A percentile compares a stretch with the other conserved stretches of the same genome.
These are phyloP conservation scores for Cladophialophora exuberans DNA, from an alignment of 2,329 filamentous ascomycete species.

Conservation along the genomic window DNA sequence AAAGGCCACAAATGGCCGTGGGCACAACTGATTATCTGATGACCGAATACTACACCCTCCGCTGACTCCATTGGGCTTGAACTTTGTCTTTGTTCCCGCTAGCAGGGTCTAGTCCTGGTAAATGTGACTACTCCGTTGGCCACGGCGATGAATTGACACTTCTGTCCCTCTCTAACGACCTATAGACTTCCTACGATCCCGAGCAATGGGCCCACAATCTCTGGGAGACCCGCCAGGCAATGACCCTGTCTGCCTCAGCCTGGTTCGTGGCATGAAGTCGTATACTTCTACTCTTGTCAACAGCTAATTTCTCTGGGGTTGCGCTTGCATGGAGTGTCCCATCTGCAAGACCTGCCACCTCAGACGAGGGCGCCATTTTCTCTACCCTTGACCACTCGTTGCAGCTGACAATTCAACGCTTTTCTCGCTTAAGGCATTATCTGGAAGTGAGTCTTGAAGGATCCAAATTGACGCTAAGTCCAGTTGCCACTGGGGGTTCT, in stretches of 20 bases:
- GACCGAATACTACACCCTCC: not conserved
- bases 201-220: too few species aligned
- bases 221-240: too few species aligned
- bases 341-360: too few species aligned
- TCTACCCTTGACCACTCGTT: too few species aligned
- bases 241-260: too few species aligned
- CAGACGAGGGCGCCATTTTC: too few species aligned
- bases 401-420: not conserved
- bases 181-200: too few species aligned
- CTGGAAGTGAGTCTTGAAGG: not conserved
- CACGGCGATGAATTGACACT: not conserved
- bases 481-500: not conserved
- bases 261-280: too few species aligned
- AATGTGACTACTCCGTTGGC: slow-evolving; percentile 1
- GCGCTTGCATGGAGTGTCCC: too few species aligned
- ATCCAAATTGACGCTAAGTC: not conserved
- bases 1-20: not conserved
- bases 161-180: too few species aligned
- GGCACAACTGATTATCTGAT: not conserved
- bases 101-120: not conserved
- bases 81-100: slow-evolving; percentile 5
- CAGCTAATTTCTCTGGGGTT: too few species aligned
- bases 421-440: not conserved
- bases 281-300: too few species aligned
- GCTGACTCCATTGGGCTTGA: slow-evolving; percentile 2